Evolutionary conservation across 2,329 filamentous ascomycete species (phyloP), one percentile per base, ranked within the genome.

Genomic region (Fusarium bactridioides): DNA sequence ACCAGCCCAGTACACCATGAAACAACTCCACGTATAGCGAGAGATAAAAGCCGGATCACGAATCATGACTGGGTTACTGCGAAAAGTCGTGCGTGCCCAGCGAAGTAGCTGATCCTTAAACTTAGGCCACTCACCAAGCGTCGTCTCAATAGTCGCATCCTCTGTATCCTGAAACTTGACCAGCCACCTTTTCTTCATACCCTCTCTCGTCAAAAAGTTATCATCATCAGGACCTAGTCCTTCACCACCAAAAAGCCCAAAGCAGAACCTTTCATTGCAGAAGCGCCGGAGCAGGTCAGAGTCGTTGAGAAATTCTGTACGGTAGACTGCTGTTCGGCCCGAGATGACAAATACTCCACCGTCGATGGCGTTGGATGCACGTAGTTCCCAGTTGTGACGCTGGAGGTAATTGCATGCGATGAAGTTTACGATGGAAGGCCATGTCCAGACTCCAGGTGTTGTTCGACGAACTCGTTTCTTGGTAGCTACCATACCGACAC

Each of bases 331-430:
- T 2, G 89, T 90, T 10, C 88, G 84, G 1, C 88, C 87, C 0
- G 88, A 90, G 5, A 91, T 81, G 3, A 89, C 87, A 54, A 88
- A 90, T 25, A 89, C 83, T 15, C 87, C 88, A 13, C 88, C 88
- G 63, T 91, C 89, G 15, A 91, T 80, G 11, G 85, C 81, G 67
- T 87, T 88, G 11, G 86, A 86, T 0, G 87, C 82, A 2, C 86
- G 83, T 58, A 88, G 86, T 75, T 91, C 89, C 77, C 87, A 91
- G 75, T 90, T 91, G 78, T 90, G 88, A 0, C 89, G 86, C 72
- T 88, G 84, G 2, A 92, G 84, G 75, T 91, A 91, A n/a, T 85
- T 78, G 35, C 85, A 86, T 1, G 87, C 89, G 23, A 91, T 81
- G 75, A 89, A 85, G 78, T 91, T 90, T 78, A 83, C 84, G 58